Evolutionary conservation across 306 rosid species (phyloP).

Genomic region (Lathyrus aphaca): DNA sequence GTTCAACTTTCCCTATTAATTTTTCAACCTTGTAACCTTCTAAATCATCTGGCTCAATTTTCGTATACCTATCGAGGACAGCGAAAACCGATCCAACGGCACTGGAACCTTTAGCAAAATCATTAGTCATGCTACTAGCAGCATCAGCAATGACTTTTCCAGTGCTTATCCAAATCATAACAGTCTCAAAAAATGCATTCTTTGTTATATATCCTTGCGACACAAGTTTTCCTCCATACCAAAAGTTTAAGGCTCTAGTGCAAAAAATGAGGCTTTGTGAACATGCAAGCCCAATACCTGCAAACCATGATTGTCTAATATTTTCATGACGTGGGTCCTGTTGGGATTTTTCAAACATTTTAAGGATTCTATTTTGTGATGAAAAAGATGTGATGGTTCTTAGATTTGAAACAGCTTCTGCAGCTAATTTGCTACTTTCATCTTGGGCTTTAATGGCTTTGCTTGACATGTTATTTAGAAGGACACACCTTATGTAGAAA

Average conservation of each 20-base stretch:
- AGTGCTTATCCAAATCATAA: constrained; percentile 69
- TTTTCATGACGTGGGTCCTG: constrained; percentile 67
- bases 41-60: constrained; percentile 63
- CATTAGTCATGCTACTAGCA: constrained; percentile 77
- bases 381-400: constrained; percentile 84
- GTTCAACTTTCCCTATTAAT: constrained; percentile 56
- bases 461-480: constrained; percentile 59
- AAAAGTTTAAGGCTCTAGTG: constrained; percentile 77
- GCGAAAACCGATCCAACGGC: constrained; percentile 73
- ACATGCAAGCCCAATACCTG: constrained; percentile 76
- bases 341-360: constrained; percentile 81
- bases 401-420: constrained; percentile 87
- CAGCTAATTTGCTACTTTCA: constrained; percentile 79
- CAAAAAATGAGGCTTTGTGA: constrained; percentile 58
- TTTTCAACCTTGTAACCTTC: constrained; percentile 52
- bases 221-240: constrained; percentile 79
- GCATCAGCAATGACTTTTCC: constrained; percentile 89
- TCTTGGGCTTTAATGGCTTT: constrained; percentile 77
- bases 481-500: constrained; percentile 73
- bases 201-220: constrained; percentile 50
- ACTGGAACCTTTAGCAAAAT: constrained; percentile 70
- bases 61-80: constrained; percentile 64
- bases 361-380: constrained; percentile 71
- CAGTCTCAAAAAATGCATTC: constrained; percentile 67
- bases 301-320: constrained; percentile 75